Evolutionary conservation across 75 land plant species (phyloP).

Genomic region (Ceratopteris richardii): DNA sequence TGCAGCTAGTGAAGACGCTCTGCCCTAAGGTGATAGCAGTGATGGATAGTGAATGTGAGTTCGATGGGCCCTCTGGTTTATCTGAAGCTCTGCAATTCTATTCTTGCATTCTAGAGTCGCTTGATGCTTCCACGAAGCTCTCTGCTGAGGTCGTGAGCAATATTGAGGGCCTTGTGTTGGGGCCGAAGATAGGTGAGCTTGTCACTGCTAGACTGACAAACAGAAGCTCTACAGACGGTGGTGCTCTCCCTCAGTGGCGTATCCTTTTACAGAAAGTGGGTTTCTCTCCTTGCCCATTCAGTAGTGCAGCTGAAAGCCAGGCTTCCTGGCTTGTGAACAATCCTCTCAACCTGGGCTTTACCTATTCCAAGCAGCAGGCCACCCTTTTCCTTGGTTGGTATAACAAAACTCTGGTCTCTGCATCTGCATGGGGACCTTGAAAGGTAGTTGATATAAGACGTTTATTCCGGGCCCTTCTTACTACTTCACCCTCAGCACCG

Average conservation of each 20-base stretch:
- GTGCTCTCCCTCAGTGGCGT: constrained; percentile 42
- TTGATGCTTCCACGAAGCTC: constrained; percentile 37
- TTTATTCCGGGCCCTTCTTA: not conserved
- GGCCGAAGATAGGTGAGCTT: constrained; percentile 47
- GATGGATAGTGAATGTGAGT: constrained; percentile 39
- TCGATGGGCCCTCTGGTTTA: constrained; percentile 44
- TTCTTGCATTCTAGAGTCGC: constrained; percentile 62
- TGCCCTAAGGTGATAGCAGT: constrained; percentile 40
- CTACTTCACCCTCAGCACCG: no score
- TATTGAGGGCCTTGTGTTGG: constrained; percentile 43
- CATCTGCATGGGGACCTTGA: constrained; percentile 80
- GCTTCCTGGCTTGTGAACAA: constrained; percentile 59
- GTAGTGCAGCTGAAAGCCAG: constrained; percentile 60
- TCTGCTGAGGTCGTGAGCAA: constrained; percentile 23
- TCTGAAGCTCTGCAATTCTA: constrained; percentile 64
- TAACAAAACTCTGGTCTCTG: constrained; percentile 56
- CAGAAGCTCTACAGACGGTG: constrained; percentile 11
- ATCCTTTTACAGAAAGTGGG: constrained; percentile 38
- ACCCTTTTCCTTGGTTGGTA: constrained; percentile 72
- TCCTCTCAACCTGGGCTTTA: constrained; percentile 42
- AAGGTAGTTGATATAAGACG: not conserved
- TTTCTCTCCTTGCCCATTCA: constrained; percentile 38
- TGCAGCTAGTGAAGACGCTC: constrained; percentile 25
- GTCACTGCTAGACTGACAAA: constrained; percentile 8
- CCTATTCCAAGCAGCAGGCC: constrained; percentile 37